These are phyloP conservation scores for Fusarium multiceps DNA, from an alignment of 2,329 filamentous ascomycete genomes.

Conservation along the genomic window DNA sequence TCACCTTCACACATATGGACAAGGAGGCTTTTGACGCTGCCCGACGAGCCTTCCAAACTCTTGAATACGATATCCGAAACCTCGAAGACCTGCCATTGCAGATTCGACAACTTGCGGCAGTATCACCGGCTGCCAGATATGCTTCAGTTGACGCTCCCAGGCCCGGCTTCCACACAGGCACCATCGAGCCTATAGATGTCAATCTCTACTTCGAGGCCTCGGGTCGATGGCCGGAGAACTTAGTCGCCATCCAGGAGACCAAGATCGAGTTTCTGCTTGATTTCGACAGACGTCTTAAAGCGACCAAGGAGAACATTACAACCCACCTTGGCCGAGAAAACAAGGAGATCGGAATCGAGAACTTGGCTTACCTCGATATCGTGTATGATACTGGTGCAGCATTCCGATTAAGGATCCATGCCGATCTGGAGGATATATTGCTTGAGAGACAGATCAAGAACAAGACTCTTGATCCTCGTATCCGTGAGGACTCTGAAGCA, in stretches of 20 bases:
- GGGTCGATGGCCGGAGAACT: slow-evolving; percentile 90
- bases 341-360: slow-evolving; percentile 72
- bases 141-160: slow-evolving; percentile 65
- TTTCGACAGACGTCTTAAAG: slow-evolving; percentile 76
- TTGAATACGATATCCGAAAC: slow-evolving; percentile 81
- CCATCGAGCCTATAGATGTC: slow-evolving; percentile 74
- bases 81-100: slow-evolving; percentile 89
- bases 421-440: slow-evolving; percentile 85
- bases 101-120: slow-evolving; percentile 80
- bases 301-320: slow-evolving; percentile 68
- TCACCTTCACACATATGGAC: slow-evolving; percentile 61
- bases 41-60: slow-evolving; percentile 74
- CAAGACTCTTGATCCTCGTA: slow-evolving; percentile 72
- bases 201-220: slow-evolving; percentile 94
- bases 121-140: slow-evolving; percentile 79
- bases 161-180: slow-evolving; percentile 58
- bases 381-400: slow-evolving; percentile 75
- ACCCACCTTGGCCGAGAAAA: slow-evolving; percentile 86
- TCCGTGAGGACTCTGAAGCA: slow-evolving; percentile 75
- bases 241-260: slow-evolving; percentile 90
- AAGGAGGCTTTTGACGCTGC: slow-evolving; percentile 73
- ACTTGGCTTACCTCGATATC: slow-evolving; percentile 85
- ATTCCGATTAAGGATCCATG: slow-evolving; percentile 89
- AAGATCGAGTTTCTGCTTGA: slow-evolving; percentile 90
- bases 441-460: slow-evolving; percentile 83